These are phyloP conservation scores for Sporothrix curviconia DNA, from an alignment of 2,329 filamentous ascomycete species.

Conservation along the genomic window DNA sequence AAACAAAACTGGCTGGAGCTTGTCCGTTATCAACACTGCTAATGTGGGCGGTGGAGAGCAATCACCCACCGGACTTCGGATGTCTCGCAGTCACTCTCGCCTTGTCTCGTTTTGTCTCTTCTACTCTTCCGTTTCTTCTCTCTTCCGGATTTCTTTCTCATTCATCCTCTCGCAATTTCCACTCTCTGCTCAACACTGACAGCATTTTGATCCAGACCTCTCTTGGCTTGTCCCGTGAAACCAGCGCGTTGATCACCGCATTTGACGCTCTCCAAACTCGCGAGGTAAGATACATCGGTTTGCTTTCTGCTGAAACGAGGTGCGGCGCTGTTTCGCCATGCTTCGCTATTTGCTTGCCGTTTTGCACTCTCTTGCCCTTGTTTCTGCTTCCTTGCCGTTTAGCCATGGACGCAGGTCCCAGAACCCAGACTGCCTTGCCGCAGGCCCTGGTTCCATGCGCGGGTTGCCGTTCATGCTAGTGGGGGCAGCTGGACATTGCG, in stretches of 20 bases:
- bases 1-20: too few relatives aligned
- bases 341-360: not conserved
- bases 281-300: not conserved
- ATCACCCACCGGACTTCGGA: not conserved
- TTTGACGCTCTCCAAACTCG: not conserved
- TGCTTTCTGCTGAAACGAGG: conserved; percentile 4
- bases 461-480: not conserved
- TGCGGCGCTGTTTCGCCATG: conserved; percentile 13
- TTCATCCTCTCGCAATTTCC: not conserved
- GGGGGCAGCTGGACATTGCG: not conserved
- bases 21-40: not conserved
- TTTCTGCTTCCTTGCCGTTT: not conserved
- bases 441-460: not conserved
- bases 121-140: not conserved
- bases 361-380: not conserved
- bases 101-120: not conserved
- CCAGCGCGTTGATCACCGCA: conserved; percentile 3
- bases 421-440: too few relatives aligned
- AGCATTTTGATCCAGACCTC: not conserved
- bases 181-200: not conserved
- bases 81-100: not conserved
- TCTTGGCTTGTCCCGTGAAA: not conserved
- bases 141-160: not conserved
- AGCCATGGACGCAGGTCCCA: too few relatives aligned
- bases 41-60: not conserved